phyloP scores from a whole-genome alignment of 2,329 filamentous ascomycete species.

The Colletotrichum tanaceti region DNA sequence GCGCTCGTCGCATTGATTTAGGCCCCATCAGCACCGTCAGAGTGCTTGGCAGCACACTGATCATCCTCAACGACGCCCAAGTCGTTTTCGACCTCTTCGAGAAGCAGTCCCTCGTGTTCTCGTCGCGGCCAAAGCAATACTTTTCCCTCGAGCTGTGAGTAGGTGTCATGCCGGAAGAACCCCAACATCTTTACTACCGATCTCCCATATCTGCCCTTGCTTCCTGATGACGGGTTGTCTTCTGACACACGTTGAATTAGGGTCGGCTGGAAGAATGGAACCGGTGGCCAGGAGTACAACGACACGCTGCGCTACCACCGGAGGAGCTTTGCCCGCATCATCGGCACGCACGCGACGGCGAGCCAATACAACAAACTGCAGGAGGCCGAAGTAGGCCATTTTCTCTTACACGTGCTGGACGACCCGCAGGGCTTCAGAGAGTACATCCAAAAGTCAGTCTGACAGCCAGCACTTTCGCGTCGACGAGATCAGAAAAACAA shows the following conservation, averaged over 20 bases:
- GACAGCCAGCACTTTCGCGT: not conserved
- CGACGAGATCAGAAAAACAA: no score
- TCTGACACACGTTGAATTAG: not conserved
- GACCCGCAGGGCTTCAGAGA: not conserved
- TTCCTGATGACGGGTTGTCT: not conserved
- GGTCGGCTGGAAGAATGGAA: not conserved
- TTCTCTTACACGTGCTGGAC: not conserved
- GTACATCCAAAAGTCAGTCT: not conserved
- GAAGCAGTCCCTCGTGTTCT: not conserved
- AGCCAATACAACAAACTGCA: not conserved
- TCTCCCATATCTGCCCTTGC: no score
- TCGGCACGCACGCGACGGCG: not conserved
- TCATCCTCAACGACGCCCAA: not conserved
- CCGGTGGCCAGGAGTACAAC: not conserved
- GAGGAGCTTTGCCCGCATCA: not conserved
- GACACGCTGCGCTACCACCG: not conserved
- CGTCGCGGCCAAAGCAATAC: not conserved
- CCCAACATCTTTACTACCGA: rapidly evolving
- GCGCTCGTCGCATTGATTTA: not conserved
- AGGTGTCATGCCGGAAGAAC: not conserved
- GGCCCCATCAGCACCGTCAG: not conserved
- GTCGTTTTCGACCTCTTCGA: not conserved
- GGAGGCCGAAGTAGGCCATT: slow-evolving; percentile 3
- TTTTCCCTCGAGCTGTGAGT: not conserved
- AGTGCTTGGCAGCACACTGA: not conserved